Evolutionary conservation across 78 protist species (phyloP).

Genomic region (Ministeria vibrans): DNA sequence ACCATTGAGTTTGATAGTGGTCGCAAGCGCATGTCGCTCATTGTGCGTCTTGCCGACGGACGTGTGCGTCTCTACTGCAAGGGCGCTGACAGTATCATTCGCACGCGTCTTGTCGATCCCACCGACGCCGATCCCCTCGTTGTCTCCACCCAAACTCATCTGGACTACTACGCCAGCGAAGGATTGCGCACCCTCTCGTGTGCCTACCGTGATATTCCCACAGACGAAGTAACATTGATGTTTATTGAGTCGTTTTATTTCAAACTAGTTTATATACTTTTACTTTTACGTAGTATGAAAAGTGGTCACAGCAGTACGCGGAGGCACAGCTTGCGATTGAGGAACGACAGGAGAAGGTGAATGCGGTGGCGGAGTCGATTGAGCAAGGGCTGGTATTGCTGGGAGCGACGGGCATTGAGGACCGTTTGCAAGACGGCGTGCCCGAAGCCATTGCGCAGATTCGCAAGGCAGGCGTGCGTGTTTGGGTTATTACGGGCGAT

Average conservation of each 20-base stretch:
- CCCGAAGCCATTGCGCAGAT: conserved; percentile 38
- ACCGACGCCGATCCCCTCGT: not conserved
- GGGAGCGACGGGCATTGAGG: conserved; percentile 52
- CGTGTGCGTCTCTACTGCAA: conserved; percentile 40
- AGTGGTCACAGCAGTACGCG: conserved; percentile 29
- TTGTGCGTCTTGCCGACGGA: conserved; percentile 45
- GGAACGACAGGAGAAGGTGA: conserved; percentile 35
- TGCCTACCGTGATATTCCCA: conserved; percentile 8
- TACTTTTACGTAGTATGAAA: conserved; percentile 30
- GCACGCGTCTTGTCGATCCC: not conserved
- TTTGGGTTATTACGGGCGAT: conserved; percentile 93
- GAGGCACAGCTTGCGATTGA: conserved; percentile 41
- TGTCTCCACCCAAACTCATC: not conserved
- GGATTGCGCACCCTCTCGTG: conserved; percentile 75
- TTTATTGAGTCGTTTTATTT: too few species aligned
- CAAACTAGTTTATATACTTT: too few species aligned
- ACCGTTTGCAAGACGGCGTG: conserved; percentile 30
- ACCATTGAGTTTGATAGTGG: conserved; percentile 39
- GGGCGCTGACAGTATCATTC: conserved; percentile 81
- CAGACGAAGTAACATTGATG: not conserved
- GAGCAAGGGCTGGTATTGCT: conserved; percentile 60
- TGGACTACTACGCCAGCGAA: conserved; percentile 20
- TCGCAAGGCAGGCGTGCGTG: not conserved
- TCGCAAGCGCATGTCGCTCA: conserved; percentile 65
- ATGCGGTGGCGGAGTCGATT: conserved; percentile 40